Conservation (phyloP, 164 flowering plant genomes). For the Dillenia turbinata region DNA sequence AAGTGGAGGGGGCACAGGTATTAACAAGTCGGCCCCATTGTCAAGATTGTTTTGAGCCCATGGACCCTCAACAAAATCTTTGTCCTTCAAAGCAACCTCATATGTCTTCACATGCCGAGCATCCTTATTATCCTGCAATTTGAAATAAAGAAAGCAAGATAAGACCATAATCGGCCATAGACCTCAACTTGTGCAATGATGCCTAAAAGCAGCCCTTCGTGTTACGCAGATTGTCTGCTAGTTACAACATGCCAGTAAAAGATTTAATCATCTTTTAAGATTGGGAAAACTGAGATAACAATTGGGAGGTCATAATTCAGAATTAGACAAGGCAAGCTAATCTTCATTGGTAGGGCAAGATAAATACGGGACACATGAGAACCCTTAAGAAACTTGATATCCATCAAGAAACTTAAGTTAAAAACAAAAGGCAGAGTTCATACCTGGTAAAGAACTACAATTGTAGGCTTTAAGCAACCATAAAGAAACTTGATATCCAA, state of each 20-base stretch:
- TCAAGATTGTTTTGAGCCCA: constrained; percentile 98
- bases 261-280: no score
- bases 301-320: no score
- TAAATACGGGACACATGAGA: no score
- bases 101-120: constrained; percentile 97
- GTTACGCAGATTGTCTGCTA: no score
- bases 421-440: background rate
- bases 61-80: constrained; percentile 95
- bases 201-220: no score
- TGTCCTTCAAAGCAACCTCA: constrained; percentile 88
- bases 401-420: background rate
- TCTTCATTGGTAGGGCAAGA: no score
- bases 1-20: constrained; percentile 94
- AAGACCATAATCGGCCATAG: background rate
- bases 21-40: constrained; percentile 87
- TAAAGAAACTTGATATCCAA: constrained; percentile 93
- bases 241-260: no score
- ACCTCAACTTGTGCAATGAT: no score
- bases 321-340: no score
- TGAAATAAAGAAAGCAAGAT: background rate
- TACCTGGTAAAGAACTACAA: constrained; percentile 98
- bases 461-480: constrained; percentile 93
- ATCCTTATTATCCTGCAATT: constrained; percentile 88
- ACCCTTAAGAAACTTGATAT: background rate
- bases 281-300: no score